phyloP scores from a whole-genome alignment of 139 green algal genomes.

The Nannochloris sp. region DNA sequence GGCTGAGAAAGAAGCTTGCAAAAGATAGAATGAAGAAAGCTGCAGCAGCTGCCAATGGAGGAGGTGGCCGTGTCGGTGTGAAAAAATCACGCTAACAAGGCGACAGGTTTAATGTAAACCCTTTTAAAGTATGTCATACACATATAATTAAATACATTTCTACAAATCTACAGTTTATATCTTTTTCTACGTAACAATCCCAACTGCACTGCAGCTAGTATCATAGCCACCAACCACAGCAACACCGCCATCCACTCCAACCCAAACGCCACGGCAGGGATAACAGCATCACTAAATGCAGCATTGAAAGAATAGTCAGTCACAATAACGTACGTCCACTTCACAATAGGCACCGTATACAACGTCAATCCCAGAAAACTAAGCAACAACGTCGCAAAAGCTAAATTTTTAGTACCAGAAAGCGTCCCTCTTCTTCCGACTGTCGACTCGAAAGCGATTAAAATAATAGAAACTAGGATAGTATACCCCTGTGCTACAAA shows the following conservation, averaged over 20 bases:
- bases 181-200: background rate
- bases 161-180: background rate
- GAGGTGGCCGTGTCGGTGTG: too few species aligned
- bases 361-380: background rate
- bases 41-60: too few species aligned
- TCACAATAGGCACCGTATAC: background rate
- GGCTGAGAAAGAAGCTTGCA: conserved; percentile 65
- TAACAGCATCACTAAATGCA: background rate
- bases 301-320: background rate
- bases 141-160: background rate
- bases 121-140: background rate
- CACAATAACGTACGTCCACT: background rate
- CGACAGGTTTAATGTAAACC: too few species aligned
- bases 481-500: background rate
- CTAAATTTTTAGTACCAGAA: background rate
- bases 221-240: background rate
- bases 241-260: background rate
- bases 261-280: background rate
- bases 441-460: background rate
- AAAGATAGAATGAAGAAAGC: too few species aligned
- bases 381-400: background rate
- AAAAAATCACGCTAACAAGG: too few species aligned
- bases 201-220: background rate
- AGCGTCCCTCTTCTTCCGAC: background rate
- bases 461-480: background rate